These are phyloP conservation scores for Rhododendron mucronatum DNA, from an alignment of 148 eudicot species.

Conservation along the genomic window DNA sequence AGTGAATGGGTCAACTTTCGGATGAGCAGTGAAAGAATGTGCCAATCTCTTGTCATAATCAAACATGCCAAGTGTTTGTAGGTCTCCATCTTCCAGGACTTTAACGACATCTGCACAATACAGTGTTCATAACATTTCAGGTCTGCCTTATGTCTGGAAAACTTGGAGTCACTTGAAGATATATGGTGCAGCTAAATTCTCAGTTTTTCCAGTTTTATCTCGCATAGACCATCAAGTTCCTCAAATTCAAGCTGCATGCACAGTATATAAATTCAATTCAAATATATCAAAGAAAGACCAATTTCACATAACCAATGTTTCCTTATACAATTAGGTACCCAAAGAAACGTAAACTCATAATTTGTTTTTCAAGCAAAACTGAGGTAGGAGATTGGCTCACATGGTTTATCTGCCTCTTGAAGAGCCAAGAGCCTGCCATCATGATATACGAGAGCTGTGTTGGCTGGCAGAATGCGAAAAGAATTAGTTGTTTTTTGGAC, in stretches of 20 bases:
- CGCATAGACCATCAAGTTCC: background rate
- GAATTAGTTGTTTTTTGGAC: background rate
- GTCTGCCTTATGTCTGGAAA: background rate
- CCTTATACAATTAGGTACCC: background rate
- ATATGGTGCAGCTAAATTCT: background rate
- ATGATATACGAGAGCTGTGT: conserved; percentile 89
- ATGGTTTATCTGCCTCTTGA: conserved; percentile 88
- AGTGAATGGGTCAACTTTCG: conserved; percentile 90
- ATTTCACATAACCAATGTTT: background rate
- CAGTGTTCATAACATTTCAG: background rate
- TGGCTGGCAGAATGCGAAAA: conserved; percentile 45
- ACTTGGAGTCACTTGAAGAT: background rate
- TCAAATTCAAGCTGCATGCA: background rate
- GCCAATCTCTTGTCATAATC: conserved; percentile 91
- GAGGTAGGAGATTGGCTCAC: conserved; percentile 37
- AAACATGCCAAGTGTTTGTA: conserved; percentile 91
- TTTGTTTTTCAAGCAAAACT: background rate
- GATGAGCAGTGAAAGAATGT: conserved; percentile 95
- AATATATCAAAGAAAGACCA: background rate
- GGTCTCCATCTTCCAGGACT: conserved; percentile 95
- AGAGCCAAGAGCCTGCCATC: conserved; percentile 92
- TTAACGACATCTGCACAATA: conserved; percentile 57
- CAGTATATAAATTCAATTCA: background rate
- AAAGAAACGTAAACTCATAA: background rate
- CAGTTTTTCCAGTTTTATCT: background rate